phyloP scores from a whole-genome alignment of 2,329 filamentous ascomycete species.

The Diaporthe citriasiana region DNA sequence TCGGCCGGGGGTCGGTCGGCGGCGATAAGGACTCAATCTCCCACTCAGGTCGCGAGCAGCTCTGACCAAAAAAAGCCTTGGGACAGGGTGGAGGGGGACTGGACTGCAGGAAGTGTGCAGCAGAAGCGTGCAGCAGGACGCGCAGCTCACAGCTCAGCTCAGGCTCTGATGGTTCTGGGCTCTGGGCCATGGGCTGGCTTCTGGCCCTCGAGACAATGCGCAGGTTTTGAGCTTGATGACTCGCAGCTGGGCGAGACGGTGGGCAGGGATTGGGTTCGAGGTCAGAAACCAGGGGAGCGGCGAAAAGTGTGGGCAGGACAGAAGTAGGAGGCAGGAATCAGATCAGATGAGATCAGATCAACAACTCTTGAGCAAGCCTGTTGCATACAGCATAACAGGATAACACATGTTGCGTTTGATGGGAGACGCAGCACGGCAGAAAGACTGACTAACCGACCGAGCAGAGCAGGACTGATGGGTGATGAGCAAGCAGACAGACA shows the following conservation, averaged over 20 bases:
- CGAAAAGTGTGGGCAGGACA: constrained; percentile 18
- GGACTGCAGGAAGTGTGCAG: neutral
- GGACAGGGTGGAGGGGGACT: too few relatives aligned
- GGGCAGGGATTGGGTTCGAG: constrained; percentile 11
- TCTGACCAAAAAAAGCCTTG: neutral
- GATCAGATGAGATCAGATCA: constrained; percentile 5
- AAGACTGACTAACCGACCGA: neutral
- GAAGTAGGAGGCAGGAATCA: neutral
- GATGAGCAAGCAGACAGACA: neutral
- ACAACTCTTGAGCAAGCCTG: neutral
- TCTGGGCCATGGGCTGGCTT: neutral
- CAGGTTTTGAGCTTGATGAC: constrained; percentile 22
- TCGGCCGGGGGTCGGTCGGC: neutral
- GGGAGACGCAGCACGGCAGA: neutral
- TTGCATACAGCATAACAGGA: neutral
- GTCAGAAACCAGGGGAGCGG: constrained; percentile 9
- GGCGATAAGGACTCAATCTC: constrained; percentile 12
- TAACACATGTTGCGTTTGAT: constrained; percentile 1
- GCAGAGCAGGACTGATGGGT: neutral
- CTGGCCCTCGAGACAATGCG: neutral
- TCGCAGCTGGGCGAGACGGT: neutral
- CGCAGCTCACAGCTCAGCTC: neutral
- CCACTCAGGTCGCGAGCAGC: neutral
- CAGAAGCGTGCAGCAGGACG: neutral
- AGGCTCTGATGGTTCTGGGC: neutral